Base-by-base conservation (phyloP, 2,329 filamentous ascomycete species). In the Monosporascus ibericus region DNA sequence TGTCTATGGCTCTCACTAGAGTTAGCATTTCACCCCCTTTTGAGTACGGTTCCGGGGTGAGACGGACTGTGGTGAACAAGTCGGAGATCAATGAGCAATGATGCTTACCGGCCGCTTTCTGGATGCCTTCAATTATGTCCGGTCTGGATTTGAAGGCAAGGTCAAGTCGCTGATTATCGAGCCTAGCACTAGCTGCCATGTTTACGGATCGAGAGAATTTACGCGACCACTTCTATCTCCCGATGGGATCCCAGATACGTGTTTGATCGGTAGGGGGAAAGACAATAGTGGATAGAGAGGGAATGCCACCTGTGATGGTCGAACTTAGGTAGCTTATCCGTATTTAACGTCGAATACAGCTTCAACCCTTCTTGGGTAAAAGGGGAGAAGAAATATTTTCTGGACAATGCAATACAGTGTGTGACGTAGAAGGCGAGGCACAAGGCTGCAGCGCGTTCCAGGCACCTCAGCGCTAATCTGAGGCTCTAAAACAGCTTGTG, bases 111-210 rank as follows among this genome's bases (percentile, higher is more conserved):
- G 80, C 79, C 54, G 76, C 76, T 58, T 71, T 67, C 54, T 75
- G 68, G 60, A 85, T 83, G 52, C 72, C 73, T 14, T 75, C 65
- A 18, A 84, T 61, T 53, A 85, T 78, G 57, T 85, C 80, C 6
- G 79, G 79, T 48, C 80, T 73, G 39, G 77, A 72, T 52, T 76
- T 68, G 63, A 85, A 84, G 58, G 82, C 74, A 52, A 72, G 68
- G 54, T 68, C 70, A 51, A 84, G 70, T 62, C 70, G 75, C 63
- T 80, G 67, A 53, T 65, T 67, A 60, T 83, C 78, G 42, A 84
- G 75, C 50, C 66, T 60, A 52, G 65, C 63, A 50, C 65, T 60
- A 51, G 65, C 62, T 50, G 72, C 61, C 75, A 78, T 79, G 56
- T 44, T 64, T 49, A n/a, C 7, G 14, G 42, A 18, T 14, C 17